Percentiles rank a stretch among this genome's conserved stretches.
These are phyloP conservation scores for Eucalyptus viminalis DNA, from an alignment of 345 rosid species.

Conservation along the genomic window DNA sequence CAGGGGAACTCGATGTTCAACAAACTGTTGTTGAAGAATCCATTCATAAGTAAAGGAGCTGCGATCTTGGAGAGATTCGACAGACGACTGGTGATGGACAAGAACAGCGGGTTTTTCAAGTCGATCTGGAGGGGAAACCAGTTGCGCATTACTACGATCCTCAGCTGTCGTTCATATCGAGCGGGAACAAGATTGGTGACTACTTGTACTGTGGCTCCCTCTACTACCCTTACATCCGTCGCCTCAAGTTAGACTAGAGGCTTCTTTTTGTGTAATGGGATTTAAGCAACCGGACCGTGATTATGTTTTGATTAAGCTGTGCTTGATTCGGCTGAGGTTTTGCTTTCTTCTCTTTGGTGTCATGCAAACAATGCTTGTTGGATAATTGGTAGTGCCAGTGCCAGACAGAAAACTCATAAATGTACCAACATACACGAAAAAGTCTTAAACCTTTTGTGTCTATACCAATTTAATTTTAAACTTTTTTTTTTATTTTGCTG, in stretches of 20 bases:
- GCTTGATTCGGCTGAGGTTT: not conserved
- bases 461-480: too few relatives aligned
- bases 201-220: slow-evolving; percentile 44
- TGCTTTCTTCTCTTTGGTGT: not conserved
- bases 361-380: not conserved
- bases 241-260: slow-evolving; percentile 5
- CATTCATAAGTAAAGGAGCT: slow-evolving; percentile 26
- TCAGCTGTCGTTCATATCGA: slow-evolving; percentile 9
- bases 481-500: too few relatives aligned
- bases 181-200: slow-evolving; percentile 40
- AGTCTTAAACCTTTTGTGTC: too few relatives aligned
- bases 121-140: slow-evolving; percentile 52
- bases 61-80: slow-evolving; percentile 14
- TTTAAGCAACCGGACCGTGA: not conserved
- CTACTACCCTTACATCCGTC: slow-evolving; percentile 10
- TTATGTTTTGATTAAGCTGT: not conserved
- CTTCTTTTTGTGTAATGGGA: not conserved
- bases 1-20: slow-evolving; percentile 5
- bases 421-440: too few relatives aligned
- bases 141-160: slow-evolving; percentile 39
- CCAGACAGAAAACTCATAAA: not conserved
- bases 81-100: not conserved
- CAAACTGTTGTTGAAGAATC: slow-evolving; percentile 13
- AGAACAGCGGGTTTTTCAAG: slow-evolving; percentile 32
- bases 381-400: not conserved